Evolutionary conservation across 331 rosid genomes (phyloP).

Genomic region (Cydonia oblonga): DNA sequence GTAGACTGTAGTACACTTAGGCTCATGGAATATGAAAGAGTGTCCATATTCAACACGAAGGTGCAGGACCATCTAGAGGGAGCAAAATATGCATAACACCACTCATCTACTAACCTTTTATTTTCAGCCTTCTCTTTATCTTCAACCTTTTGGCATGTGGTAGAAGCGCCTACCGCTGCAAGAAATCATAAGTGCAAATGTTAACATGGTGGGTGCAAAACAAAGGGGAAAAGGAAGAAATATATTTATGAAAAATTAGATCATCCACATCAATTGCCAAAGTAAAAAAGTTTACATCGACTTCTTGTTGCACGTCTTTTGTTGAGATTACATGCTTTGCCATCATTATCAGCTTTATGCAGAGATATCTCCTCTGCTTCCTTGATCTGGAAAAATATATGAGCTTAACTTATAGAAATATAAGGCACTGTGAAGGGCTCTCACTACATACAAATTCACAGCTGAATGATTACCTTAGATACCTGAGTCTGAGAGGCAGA

Average conservation of each 20-base stretch:
- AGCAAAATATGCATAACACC: not conserved
- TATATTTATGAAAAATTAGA: not conserved
- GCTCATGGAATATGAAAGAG: not conserved
- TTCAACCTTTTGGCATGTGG: slow-evolving; percentile 27
- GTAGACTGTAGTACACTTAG: not conserved
- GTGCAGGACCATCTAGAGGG: too few relatives aligned
- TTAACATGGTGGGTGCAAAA: slow-evolving; percentile 1
- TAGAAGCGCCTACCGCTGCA: slow-evolving; percentile 52
- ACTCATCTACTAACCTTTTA: slow-evolving; percentile 44
- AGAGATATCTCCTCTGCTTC: slow-evolving; percentile 30
- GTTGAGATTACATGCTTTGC: slow-evolving; percentile 13
- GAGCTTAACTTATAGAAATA: not conserved
- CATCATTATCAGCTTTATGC: slow-evolving; percentile 17
- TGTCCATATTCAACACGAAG: not conserved
- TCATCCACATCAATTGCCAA: not conserved
- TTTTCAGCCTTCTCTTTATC: slow-evolving; percentile 44
- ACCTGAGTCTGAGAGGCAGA: slow-evolving; percentile 35
- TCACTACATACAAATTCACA: not conserved
- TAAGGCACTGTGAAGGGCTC: not conserved
- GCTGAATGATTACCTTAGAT: slow-evolving; percentile 3
- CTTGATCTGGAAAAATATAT: slow-evolving; percentile 29
- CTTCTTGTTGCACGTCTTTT: slow-evolving; percentile 43
- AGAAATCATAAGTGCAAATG: slow-evolving; percentile 1
- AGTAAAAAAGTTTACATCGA: slow-evolving; percentile 35
- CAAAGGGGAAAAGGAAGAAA: not conserved